A percentile compares a stretch with the other conserved stretches of the same genome.
Evolutionary conservation across 306 rosid genomes (phyloP).

Genomic region (Cucumis sativus): Cucumber_9930_V3 NC_026657.2:7762501-7763000

Average conservation of each 20-base stretch:
- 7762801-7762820: not conserved
- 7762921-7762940: constrained; percentile 87
- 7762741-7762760: not conserved
- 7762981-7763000: not conserved
- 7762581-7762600: not conserved
- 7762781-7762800: not conserved
- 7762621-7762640: not conserved
- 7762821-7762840: not conserved
- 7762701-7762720: not conserved
- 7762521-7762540: no score
- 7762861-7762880: constrained; percentile 77
- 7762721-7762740: not conserved
- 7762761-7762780: not conserved
- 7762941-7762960: constrained; percentile 68
- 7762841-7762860: not conserved
- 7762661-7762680: not conserved
- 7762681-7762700: not conserved
- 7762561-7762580: not conserved
- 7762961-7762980: constrained; percentile 48
- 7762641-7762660: not conserved
- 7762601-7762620: not conserved
- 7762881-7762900: constrained; percentile 98
- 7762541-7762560: not conserved
- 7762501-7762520: not conserved
- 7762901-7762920: constrained; percentile 99